Conservation (phyloP, 768 basidiomycete species). For the Mrakia blollopis region DNA sequence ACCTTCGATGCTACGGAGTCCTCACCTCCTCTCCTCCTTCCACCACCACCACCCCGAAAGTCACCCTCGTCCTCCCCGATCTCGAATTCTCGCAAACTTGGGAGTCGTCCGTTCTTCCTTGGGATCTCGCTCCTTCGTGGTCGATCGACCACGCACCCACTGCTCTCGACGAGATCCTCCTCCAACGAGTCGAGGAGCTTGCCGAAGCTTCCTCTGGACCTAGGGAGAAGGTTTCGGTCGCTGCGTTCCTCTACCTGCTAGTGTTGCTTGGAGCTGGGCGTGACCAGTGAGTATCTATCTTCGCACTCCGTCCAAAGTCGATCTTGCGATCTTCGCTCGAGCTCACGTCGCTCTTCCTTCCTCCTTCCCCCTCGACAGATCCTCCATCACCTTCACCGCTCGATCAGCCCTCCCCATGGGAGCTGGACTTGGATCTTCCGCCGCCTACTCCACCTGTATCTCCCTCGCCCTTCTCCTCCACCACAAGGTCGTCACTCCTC, state of each 20-base stretch:
- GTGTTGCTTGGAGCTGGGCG: slow-evolving; percentile 52
- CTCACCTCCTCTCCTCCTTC: slow-evolving; percentile 43
- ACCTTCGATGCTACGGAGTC: slow-evolving; percentile 89
- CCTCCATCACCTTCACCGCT: slow-evolving; percentile 62
- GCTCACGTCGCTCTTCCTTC: background rate
- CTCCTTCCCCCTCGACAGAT: background rate
- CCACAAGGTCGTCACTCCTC: slow-evolving; percentile 56
- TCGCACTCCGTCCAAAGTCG: background rate
- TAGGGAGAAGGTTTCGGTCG: slow-evolving; percentile 47
- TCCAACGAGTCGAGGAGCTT: slow-evolving; percentile 61
- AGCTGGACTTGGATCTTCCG: slow-evolving; percentile 94
- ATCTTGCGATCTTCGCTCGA: background rate
- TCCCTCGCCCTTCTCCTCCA: slow-evolving; percentile 74
- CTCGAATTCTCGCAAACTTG: slow-evolving; percentile 76
- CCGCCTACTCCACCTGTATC: slow-evolving; percentile 85
- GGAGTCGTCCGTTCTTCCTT: slow-evolving; percentile 70
- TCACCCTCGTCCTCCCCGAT: slow-evolving; percentile 74
- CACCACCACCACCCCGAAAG: slow-evolving; percentile 46
- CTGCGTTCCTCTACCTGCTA: slow-evolving; percentile 90
- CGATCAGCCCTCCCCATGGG: slow-evolving; percentile 88
- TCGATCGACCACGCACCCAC: slow-evolving; percentile 50
- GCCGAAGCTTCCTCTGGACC: slow-evolving; percentile 39
- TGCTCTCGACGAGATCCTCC: slow-evolving; percentile 64
- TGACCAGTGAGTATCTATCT: slow-evolving; percentile 9
- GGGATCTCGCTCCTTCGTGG: slow-evolving; percentile 58